A percentile compares a stretch with the other conserved stretches of the same genome.
These are phyloP conservation scores for Saposhnikovia divaricata DNA, from an alignment of 129 eudicot genomes.

Conservation along the genomic window DNA sequence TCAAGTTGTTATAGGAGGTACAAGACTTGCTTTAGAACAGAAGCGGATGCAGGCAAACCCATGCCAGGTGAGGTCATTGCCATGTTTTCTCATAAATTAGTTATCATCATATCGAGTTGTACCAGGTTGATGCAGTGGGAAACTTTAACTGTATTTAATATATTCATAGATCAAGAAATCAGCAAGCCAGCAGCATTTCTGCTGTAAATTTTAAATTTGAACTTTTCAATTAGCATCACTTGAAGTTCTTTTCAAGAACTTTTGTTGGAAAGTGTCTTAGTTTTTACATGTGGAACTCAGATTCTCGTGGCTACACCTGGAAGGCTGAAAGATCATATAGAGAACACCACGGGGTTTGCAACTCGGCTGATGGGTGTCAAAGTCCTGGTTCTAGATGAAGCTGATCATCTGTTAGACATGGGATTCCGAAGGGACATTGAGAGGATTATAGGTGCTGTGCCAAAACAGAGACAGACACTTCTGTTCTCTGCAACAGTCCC, in stretches of 20 bases:
- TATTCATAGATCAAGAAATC: not conserved
- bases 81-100: not conserved
- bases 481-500: conserved; percentile 96
- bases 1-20: conserved; percentile 98
- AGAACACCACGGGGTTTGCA: conserved; percentile 92
- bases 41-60: conserved; percentile 87
- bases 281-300: conserved; percentile 27
- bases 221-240: not conserved
- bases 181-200: not conserved
- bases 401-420: conserved; percentile 96
- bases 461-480: conserved; percentile 91
- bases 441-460: conserved; percentile 78
- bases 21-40: conserved; percentile 82
- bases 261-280: not conserved
- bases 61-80: conserved; percentile 62
- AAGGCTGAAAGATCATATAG: conserved; percentile 89
- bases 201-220: not conserved
- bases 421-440: conserved; percentile 97
- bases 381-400: conserved; percentile 96
- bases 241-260: not conserved
- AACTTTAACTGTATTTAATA: not conserved
- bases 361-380: conserved; percentile 82
- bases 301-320: conserved; percentile 99
- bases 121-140: not conserved
- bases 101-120: not conserved